Evolutionary conservation across 495 filamentous ascomycete species (phyloP).

Genomic region (Talaromyces adpressus): DNA sequence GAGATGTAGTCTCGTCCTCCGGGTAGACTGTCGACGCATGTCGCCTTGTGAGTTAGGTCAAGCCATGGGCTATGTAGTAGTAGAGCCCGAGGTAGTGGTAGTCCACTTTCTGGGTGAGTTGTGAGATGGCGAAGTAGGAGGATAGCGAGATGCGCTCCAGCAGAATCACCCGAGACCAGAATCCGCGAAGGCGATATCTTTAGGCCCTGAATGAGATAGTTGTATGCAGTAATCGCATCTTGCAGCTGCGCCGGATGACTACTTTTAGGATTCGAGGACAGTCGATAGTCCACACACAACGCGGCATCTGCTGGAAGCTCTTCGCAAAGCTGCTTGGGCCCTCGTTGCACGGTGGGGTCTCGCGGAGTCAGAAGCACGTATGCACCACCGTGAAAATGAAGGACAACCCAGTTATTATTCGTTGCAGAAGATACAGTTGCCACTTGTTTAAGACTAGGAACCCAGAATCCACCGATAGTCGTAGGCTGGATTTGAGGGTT

Average conservation of each 20-base stretch:
- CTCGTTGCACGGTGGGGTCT: not conserved
- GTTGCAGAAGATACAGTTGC: not conserved
- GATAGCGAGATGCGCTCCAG: conserved; percentile 33
- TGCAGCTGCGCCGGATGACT: conserved; percentile 40
- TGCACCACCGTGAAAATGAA: conserved; percentile 47
- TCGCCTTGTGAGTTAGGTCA: not conserved
- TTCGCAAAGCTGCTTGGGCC: conserved; percentile 20
- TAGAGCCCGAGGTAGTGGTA: conserved; percentile 12
- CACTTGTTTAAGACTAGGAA: not conserved
- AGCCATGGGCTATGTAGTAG: conserved; percentile 29
- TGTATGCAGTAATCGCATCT: conserved; percentile 36
- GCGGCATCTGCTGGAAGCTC: conserved; percentile 24
- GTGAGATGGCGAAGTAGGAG: conserved; percentile 30
- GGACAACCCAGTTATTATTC: conserved; percentile 18
- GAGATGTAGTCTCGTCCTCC: conserved; percentile 25
- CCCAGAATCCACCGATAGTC: conserved; percentile 8
- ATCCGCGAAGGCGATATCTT: conserved; percentile 26
- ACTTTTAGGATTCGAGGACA: conserved; percentile 21
- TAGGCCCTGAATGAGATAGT: conserved; percentile 25
- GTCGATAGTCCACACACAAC: conserved; percentile 31
- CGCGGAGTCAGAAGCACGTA: conserved; percentile 34
- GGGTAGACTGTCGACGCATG: conserved; percentile 8
- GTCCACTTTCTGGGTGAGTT: not conserved
- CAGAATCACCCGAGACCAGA: conserved; percentile 37
- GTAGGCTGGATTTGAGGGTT: conserved; percentile 8